Base-by-base conservation (phyloP, 2,329 filamentous ascomycete genomes). In the Ceratocystiopsis brevicomis region DNA sequence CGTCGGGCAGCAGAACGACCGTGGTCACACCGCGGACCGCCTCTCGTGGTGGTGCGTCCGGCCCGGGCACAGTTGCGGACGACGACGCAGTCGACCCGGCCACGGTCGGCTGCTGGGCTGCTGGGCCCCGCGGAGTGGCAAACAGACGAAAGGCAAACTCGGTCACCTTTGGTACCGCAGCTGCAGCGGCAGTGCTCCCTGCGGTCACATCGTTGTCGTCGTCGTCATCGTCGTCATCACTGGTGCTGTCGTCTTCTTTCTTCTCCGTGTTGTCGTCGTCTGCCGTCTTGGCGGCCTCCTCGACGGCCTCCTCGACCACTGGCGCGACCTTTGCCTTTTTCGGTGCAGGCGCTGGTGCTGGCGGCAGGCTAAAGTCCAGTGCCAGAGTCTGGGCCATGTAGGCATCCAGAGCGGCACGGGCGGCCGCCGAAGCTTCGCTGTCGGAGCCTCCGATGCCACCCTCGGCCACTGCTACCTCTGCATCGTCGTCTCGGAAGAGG, bases 1-100 rank as follows among this genome's bases (percentile, higher is more conserved):
- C 25, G 5, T 30, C 25, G 25, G 25, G 25, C 25, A 78, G 59
- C 2, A 74, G 56, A 16, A 78, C 64, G 45, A 67, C 75, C 25
- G 25, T 30, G 25, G 25, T 9, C 25, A 30, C 25, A 9, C 25
- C 25, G 25, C 25, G 25, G 25, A 9, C 10, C 25, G 25, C 25
- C 25, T 30, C 6, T 9, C 38, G 16, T 11, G 25, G 17, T 4
- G 25, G 6, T 4, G 13, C 11, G 8, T 33, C n/a, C 4, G 39
- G 19, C 3, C 39, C 33, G 14, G 19, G 25, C 12, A 38, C 32
- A 14, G 25, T 30, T 15, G 37, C 21, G 33, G 30, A 19, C 8
- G 37, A 38, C 15, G 33, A n/a, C 41, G 40, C 45, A 37, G n/a
- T 41, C 43, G n/a, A 21, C 21, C 4, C 21, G 21, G 21, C 21